Evolutionary conservation across 805 yeast species (phyloP).

Genomic region (Naumovozyma baii): DNA sequence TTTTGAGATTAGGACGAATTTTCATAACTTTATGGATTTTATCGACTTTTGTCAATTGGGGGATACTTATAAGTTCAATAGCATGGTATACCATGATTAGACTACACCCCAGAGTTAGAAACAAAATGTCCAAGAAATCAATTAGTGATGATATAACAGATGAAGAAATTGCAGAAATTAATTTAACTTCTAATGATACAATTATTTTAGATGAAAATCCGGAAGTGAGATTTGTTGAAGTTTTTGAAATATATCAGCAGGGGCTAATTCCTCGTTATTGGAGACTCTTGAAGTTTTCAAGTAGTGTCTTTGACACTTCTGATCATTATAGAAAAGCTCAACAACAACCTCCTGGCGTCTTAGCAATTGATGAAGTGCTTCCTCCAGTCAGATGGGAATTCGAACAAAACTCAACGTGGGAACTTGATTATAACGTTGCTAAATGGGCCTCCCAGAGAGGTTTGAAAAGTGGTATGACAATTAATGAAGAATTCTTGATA

Average conservation of each 20-base stretch:
- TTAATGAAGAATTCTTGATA: conserved; percentile 41
- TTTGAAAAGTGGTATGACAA: conserved; percentile 22
- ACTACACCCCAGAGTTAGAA: conserved; percentile 50
- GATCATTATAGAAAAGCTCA: conserved; percentile 39
- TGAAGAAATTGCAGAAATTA: conserved; percentile 1
- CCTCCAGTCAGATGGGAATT: conserved; percentile 75
- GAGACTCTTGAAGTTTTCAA: conserved; percentile 51
- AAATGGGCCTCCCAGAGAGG: conserved; percentile 45
- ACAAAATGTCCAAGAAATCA: conserved; percentile 19
- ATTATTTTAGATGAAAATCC: conserved; percentile 66
- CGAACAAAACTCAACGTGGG: conserved; percentile 53
- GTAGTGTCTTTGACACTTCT: conserved; percentile 41
- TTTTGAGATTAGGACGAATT: conserved; percentile 33
- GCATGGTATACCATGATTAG: conserved; percentile 48
- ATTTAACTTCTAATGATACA: conserved; percentile 3
- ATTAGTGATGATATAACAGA: conserved; percentile 18
- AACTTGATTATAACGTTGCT: conserved; percentile 43
- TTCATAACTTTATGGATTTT: conserved; percentile 36
- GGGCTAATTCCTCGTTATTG: conserved; percentile 53
- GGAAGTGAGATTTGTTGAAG: conserved; percentile 52
- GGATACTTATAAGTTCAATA: conserved; percentile 40
- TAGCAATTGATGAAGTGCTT: conserved; percentile 41
- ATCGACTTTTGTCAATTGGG: conserved; percentile 56
- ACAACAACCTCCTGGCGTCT: conserved; percentile 58
- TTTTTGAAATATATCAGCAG: conserved; percentile 65